Percentiles rank a stretch among this genome's conserved stretches.
These are phyloP conservation scores for Plasmodiophora brassicae DNA, from an alignment of 208 protist species.

Conservation along the genomic window DNA sequence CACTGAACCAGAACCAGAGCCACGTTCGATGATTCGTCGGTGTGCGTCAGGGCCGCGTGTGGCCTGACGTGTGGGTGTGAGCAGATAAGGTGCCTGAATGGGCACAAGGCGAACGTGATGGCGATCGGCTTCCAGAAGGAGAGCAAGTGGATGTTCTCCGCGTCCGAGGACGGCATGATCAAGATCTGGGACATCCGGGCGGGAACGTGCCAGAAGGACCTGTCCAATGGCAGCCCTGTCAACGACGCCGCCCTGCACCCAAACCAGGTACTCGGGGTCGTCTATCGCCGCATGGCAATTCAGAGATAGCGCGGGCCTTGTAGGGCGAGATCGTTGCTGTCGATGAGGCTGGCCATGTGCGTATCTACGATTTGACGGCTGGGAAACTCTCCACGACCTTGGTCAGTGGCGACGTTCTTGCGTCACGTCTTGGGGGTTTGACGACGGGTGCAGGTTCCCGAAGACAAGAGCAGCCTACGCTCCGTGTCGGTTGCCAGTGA, in stretches of 20 bases:
- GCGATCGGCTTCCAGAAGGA: slow-evolving; percentile 73
- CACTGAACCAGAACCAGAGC: slow-evolving; percentile 53
- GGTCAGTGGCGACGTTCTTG: not conserved
- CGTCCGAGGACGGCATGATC: slow-evolving; percentile 72
- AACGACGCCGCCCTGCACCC: slow-evolving; percentile 70
- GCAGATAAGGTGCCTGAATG: slow-evolving; percentile 64
- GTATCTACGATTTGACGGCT: slow-evolving; percentile 68
- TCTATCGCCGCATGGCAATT: not conserved
- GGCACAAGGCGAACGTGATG: slow-evolving; percentile 74
- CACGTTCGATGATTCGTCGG: not conserved
- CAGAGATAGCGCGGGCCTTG: not conserved
- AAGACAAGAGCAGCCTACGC: not conserved
- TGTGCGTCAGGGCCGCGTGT: not conserved
- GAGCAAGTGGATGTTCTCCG: slow-evolving; percentile 75
- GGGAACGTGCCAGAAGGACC: not conserved
- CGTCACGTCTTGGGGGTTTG: not conserved
- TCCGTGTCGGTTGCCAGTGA: not conserved
- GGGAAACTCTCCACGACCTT: slow-evolving; percentile 56
- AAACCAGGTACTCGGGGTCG: slow-evolving; percentile 53
- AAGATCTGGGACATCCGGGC: slow-evolving; percentile 77
- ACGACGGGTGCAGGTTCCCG: not conserved
- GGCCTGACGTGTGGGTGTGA: not conserved
- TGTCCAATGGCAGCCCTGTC: slow-evolving; percentile 59
- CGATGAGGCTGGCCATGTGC: slow-evolving; percentile 66
- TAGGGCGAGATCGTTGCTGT: slow-evolving; percentile 69